Conservation (phyloP, 2,329 filamentous ascomycete genomes). For the Arthrobotrys megalospora region DNA sequence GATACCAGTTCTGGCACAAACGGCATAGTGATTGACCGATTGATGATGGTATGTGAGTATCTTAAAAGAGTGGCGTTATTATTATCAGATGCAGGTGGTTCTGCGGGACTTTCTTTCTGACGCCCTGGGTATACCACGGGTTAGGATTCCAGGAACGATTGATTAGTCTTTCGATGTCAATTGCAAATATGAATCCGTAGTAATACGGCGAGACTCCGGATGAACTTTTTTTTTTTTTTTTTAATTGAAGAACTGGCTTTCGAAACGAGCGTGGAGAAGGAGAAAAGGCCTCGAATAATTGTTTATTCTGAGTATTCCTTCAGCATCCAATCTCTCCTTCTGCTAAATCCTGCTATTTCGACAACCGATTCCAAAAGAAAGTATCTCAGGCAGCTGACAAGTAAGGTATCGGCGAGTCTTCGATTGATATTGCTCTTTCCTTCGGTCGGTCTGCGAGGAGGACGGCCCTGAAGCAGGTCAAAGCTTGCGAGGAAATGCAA, state of each 20-base stretch:
- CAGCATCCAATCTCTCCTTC: slow-evolving; percentile 1
- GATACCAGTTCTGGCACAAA: slow-evolving; percentile 59
- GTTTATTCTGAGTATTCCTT: slow-evolving; percentile 5
- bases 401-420: slow-evolving; percentile 13
- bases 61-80: slow-evolving; percentile 22
- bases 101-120: slow-evolving; percentile 50
- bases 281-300: slow-evolving; percentile 9
- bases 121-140: background rate
- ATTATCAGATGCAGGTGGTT: slow-evolving; percentile 21
- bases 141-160: slow-evolving; percentile 18
- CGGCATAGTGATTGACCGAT: slow-evolving; percentile 38
- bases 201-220: slow-evolving; percentile 56
- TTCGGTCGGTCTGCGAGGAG: slow-evolving; percentile 48
- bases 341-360: background rate
- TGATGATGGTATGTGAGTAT: background rate
- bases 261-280: slow-evolving; percentile 41
- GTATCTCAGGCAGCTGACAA: background rate
- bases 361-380: background rate
- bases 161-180: slow-evolving; percentile 23
- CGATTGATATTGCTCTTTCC: slow-evolving; percentile 27
- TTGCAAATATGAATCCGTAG: slow-evolving; percentile 10
- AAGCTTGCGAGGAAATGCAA: slow-evolving; percentile 37
- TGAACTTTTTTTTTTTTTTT: slow-evolving; percentile 20
- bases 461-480: background rate
- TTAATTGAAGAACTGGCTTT: slow-evolving; percentile 8